Conservation (phyloP, 495 filamentous ascomycete genomes). For the Tuber microsphaerosporum region DNA sequence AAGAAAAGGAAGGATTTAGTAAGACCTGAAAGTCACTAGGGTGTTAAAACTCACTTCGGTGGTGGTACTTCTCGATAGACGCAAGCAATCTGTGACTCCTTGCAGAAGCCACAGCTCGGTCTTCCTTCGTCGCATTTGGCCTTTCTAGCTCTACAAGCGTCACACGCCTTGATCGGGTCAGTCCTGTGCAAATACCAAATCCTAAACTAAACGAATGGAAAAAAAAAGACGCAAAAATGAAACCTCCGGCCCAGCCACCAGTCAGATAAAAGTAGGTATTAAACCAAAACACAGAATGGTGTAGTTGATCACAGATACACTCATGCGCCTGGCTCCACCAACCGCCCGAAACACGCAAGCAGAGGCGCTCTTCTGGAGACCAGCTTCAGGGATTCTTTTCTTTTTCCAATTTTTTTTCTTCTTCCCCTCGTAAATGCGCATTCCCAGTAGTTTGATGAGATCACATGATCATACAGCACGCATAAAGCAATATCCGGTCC, state of each 20-base stretch:
- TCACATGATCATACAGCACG: background rate
- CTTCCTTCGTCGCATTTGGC: constrained; percentile 60
- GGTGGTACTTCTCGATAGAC: constrained; percentile 57
- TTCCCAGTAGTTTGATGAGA: background rate
- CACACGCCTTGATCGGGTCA: constrained; percentile 48
- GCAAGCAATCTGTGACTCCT: constrained; percentile 51
- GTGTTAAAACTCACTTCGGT: constrained; percentile 48
- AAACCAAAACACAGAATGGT: background rate
- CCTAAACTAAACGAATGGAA: background rate
- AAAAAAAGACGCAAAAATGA: background rate
- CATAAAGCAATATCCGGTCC: background rate
- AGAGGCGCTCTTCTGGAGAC: background rate
- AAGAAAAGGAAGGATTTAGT: constrained; percentile 16
- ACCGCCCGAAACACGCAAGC: background rate
- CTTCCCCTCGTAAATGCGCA: background rate
- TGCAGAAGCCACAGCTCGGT: constrained; percentile 55
- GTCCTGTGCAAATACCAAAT: background rate
- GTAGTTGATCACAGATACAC: background rate
- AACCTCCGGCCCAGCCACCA: background rate
- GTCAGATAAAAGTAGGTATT: background rate
- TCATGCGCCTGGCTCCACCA: constrained; percentile 9
- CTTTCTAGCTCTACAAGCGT: constrained; percentile 56
- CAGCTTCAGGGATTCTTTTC: background rate
- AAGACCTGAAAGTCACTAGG: background rate
- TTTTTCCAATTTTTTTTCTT: background rate